phyloP scores from a whole-genome alignment of 2,329 filamentous ascomycete species.

The Zymoseptoria crescenta region DNA sequence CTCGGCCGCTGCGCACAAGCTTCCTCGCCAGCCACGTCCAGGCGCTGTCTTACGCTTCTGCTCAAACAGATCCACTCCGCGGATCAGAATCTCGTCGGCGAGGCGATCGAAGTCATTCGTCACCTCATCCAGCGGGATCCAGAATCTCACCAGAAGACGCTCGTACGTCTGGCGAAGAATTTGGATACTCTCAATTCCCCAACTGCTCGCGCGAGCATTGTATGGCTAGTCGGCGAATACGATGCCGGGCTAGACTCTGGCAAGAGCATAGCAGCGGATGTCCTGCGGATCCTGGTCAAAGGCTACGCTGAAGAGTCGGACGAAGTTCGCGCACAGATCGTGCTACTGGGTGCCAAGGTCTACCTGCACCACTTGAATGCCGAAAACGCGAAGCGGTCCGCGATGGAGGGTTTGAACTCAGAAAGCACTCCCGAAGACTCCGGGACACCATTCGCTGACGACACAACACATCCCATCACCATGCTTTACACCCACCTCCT shows the following conservation, averaged over 20 bases:
- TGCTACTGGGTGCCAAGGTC: conserved; percentile 90
- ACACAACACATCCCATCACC: conserved; percentile 58
- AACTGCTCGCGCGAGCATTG: conserved; percentile 83
- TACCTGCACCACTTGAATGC: conserved; percentile 81
- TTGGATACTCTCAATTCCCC: conserved; percentile 82
- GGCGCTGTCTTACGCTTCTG: conserved; percentile 73
- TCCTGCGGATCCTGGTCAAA: conserved; percentile 78
- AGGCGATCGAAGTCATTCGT: conserved; percentile 88
- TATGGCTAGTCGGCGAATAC: conserved; percentile 96
- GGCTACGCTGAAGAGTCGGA: conserved; percentile 79
- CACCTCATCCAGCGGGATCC: conserved; percentile 93
- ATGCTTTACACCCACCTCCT: conserved; percentile 79
- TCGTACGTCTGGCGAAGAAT: conserved; percentile 82
- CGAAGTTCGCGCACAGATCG: conserved; percentile 79
- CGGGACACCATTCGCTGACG: conserved; percentile 5
- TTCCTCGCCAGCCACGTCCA: conserved; percentile 58
- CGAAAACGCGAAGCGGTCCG: conserved; percentile 36
- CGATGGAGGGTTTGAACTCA: conserved; percentile 19
- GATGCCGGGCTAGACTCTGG: conserved; percentile 60
- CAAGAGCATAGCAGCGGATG: conserved; percentile 87
- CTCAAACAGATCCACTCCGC: conserved; percentile 81
- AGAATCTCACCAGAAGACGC: conserved; percentile 69
- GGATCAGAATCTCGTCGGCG: conserved; percentile 80
- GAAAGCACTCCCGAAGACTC: conserved; percentile 11
- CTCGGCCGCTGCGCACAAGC: conserved; percentile 87